phyloP scores from a whole-genome alignment of 1,284 basidiomycete genomes.

The Amylostereum areolatum region DNA sequence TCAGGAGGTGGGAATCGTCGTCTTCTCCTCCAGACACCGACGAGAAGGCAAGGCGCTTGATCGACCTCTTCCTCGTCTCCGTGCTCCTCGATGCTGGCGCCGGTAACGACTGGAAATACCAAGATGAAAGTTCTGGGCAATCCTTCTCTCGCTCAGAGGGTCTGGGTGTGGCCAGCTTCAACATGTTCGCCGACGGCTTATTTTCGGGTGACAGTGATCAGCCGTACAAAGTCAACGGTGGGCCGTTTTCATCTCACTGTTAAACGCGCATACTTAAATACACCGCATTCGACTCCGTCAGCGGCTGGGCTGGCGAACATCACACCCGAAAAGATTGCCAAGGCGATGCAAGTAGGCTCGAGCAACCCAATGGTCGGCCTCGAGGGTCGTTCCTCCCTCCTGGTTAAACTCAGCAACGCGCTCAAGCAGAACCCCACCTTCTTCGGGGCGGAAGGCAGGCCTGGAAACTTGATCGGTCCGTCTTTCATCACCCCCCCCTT shows the following conservation, averaged over 20 bases:
- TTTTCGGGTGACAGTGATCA: conserved; percentile 68
- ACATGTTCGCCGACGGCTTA: conserved; percentile 83
- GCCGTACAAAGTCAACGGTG: conserved; percentile 78
- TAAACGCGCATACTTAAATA: background rate
- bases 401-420: conserved; percentile 68
- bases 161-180: conserved; percentile 84
- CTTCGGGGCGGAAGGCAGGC: conserved; percentile 69
- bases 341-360: conserved; percentile 76
- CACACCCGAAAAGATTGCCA: conserved; percentile 54
- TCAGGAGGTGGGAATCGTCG: conserved; percentile 48
- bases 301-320: conserved; percentile 69
- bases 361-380: conserved; percentile 88
- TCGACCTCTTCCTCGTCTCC: conserved; percentile 91
- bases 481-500: conserved; percentile 1
- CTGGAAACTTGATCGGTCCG: conserved; percentile 78
- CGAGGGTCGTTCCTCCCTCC: conserved; percentile 77
- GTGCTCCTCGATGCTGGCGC: conserved; percentile 94
- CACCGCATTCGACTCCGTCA: conserved; percentile 21
- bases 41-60: conserved; percentile 66
- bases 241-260: conserved; percentile 3
- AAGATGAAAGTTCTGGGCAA: conserved; percentile 53
- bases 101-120: conserved; percentile 78
- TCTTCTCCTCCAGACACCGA: conserved; percentile 41
- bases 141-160: conserved; percentile 81
- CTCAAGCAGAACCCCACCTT: conserved; percentile 57